Evolutionary conservation across 495 filamentous ascomycete species (phyloP).

Genomic region (Aspergillus carlsbadensis): DNA sequence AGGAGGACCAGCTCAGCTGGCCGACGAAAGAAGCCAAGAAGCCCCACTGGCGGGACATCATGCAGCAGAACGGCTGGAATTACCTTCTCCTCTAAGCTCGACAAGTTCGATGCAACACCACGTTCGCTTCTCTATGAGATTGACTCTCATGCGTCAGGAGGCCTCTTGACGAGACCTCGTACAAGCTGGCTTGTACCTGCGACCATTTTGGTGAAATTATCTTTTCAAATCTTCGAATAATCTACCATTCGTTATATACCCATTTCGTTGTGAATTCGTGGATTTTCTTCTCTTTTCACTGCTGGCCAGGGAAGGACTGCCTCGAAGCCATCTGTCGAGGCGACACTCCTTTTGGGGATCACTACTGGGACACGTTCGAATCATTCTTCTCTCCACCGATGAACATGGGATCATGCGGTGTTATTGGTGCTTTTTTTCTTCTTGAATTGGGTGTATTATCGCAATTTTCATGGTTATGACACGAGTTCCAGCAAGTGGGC

Average conservation of each 20-base stretch:
- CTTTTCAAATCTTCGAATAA: constrained; percentile 6
- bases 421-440: constrained; percentile 1
- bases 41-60: constrained; percentile 90
- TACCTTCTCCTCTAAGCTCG: constrained; percentile 76
- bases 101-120: constrained; percentile 36
- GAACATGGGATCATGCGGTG: constrained; percentile 7
- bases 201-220: constrained; percentile 14
- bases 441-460: not conserved
- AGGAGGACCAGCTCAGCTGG: constrained; percentile 11
- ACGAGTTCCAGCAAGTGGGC: not conserved
- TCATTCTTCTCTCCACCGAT: constrained; percentile 5
- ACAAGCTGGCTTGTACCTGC: constrained; percentile 22
- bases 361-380: constrained; percentile 12
- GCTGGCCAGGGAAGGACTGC: constrained; percentile 12
- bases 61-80: constrained; percentile 89
- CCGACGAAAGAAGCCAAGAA: constrained; percentile 11
- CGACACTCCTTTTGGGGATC: constrained; percentile 15
- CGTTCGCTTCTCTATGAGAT: constrained; percentile 17
- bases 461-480: not conserved
- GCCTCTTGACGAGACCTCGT: constrained; percentile 21
- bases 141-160: constrained; percentile 16
- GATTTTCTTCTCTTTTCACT: constrained; percentile 13
- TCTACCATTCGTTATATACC: constrained; percentile 13
- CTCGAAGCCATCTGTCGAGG: constrained; percentile 10
- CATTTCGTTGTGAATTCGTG: constrained; percentile 10